A percentile compares a stretch with the other conserved stretches of the same genome.
Conservation (phyloP, 2,329 filamentous ascomycete genomes). For the Colletotrichum cordylinicola region DNA sequence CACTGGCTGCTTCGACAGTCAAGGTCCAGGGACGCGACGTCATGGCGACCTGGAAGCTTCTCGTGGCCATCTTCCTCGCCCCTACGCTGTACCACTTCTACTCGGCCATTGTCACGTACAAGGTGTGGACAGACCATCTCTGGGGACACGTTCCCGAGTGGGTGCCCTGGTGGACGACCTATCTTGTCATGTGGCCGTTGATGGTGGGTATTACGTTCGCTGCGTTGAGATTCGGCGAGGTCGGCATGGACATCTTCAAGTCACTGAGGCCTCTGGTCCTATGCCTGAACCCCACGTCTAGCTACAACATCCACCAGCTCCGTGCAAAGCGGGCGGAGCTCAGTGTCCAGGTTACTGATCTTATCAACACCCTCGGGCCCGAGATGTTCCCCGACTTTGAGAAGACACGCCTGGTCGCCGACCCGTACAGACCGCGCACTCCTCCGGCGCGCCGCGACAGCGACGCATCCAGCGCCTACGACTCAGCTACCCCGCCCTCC, state of each 20-base stretch:
- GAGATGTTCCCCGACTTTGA: conserved; percentile 98
- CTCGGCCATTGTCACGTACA: conserved; percentile 74
- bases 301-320: conserved; percentile 82
- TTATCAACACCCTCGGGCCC: conserved; percentile 94
- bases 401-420: conserved; percentile 70
- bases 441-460: conserved; percentile 47
- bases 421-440: conserved; percentile 43
- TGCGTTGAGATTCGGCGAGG: conserved; percentile 91
- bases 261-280: conserved; percentile 87
- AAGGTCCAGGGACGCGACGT: conserved; percentile 90
- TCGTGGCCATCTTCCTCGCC: conserved; percentile 85
- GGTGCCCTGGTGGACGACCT: conserved; percentile 80
- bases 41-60: conserved; percentile 92
- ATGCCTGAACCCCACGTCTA: conserved; percentile 82
- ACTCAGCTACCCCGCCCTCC: conserved; percentile 43
- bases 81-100: conserved; percentile 85
- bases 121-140: conserved; percentile 81
- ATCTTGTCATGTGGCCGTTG: conserved; percentile 76
- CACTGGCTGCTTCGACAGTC: conserved; percentile 83
- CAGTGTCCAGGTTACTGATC: conserved; percentile 81
- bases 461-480: conserved; percentile 50
- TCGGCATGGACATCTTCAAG: conserved; percentile 99
- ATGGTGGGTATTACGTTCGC: conserved; percentile 92
- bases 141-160: conserved; percentile 82
- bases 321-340: conserved; percentile 75